Conservation (phyloP, 2,329 filamentous ascomycete genomes). For the Cladophialophora psammophila region DNA sequence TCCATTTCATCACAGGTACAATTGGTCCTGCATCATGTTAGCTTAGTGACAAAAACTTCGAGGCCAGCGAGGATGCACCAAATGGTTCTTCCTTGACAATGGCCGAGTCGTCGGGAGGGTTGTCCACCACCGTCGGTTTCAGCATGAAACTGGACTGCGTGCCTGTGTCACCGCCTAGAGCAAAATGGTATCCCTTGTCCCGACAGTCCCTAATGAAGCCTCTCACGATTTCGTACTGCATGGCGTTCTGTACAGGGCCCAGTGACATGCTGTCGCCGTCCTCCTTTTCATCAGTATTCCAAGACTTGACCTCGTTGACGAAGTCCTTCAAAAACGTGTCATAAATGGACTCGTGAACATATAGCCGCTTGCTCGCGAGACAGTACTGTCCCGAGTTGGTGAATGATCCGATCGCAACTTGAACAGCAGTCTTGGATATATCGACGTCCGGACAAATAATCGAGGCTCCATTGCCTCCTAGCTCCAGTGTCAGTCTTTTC, state of each 20-base stretch:
- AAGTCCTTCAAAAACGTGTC: constrained; percentile 70
- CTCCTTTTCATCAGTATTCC: constrained; percentile 43
- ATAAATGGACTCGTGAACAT: constrained; percentile 67
- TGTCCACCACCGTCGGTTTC: constrained; percentile 64
- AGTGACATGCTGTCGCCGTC: constrained; percentile 55
- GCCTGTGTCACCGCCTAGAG: constrained; percentile 54
- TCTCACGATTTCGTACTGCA: constrained; percentile 68
- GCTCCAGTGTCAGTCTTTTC: constrained; percentile 66
- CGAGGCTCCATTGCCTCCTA: constrained; percentile 71
- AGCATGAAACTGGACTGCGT: constrained; percentile 61
- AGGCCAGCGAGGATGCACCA: constrained; percentile 43
- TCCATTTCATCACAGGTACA: constrained; percentile 68
- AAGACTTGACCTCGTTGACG: constrained; percentile 62
- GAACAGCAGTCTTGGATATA: constrained; percentile 67
- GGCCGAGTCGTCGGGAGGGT: constrained; percentile 61
- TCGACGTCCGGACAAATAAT: constrained; percentile 71
- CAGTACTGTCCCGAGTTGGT: constrained; percentile 69
- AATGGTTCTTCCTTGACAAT: constrained; percentile 68
- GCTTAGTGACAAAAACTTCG: background rate
- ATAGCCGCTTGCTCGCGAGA: constrained; percentile 68
- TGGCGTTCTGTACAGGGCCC: constrained; percentile 69
- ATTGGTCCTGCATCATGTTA: constrained; percentile 59
- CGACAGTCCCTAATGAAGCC: constrained; percentile 63
- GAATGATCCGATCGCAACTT: constrained; percentile 4
- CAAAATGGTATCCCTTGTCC: constrained; percentile 61